Conservation (phyloP, 2,329 filamentous ascomycete genomes). For the Coccinonectria pachysandricola region DNA sequence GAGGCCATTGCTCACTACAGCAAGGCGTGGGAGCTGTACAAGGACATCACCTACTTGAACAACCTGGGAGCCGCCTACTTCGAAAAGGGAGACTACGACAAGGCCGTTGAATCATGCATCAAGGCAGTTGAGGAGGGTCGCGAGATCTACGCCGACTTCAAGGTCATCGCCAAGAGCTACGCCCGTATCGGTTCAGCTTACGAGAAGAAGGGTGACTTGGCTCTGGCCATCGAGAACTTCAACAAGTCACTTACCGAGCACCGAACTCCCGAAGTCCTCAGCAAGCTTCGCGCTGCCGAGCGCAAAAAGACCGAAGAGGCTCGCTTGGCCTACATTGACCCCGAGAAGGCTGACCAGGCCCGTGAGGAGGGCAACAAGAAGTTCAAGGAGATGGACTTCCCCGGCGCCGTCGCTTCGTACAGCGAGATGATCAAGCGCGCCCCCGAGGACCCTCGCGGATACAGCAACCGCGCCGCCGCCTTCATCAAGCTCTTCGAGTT, state of each 20-base stretch:
- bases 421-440: slow-evolving; percentile 94
- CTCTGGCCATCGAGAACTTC: slow-evolving; percentile 78
- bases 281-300: slow-evolving; percentile 85
- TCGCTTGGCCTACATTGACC: slow-evolving; percentile 75
- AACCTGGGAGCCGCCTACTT: slow-evolving; percentile 91
- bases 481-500: slow-evolving; percentile 96
- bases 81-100: slow-evolving; percentile 91
- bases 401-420: slow-evolving; percentile 87
- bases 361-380: slow-evolving; percentile 91
- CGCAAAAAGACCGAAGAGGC: slow-evolving; percentile 71
- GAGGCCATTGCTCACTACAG: slow-evolving; percentile 87
- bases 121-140: slow-evolving; percentile 86
- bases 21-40: slow-evolving; percentile 88
- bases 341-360: slow-evolving; percentile 86
- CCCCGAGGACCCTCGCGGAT: slow-evolving; percentile 84
- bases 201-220: slow-evolving; percentile 76
- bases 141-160: slow-evolving; percentile 87
- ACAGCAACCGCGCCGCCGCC: slow-evolving; percentile 93
- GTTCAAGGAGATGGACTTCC: slow-evolving; percentile 96
- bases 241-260: slow-evolving; percentile 92
- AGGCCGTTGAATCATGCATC: slow-evolving; percentile 75
- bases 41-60: slow-evolving; percentile 97
- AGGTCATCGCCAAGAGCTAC: slow-evolving; percentile 96
- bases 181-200: slow-evolving; percentile 89
- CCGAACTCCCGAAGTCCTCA: slow-evolving; percentile 85